Evolutionary conservation across 805 yeast species (phyloP).

Genomic region (Candida sithepensis): DNA sequence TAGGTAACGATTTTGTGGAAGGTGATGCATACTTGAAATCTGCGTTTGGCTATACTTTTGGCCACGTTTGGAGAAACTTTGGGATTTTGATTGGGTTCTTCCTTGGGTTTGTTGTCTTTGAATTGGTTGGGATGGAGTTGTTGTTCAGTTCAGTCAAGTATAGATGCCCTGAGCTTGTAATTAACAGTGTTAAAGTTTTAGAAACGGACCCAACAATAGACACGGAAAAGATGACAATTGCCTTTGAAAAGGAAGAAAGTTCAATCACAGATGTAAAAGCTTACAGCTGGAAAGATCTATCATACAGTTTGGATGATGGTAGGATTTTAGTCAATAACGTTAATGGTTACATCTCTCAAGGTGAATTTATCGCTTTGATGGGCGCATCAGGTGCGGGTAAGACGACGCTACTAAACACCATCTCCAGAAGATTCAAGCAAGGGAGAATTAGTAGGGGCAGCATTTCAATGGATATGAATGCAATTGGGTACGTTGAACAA

Average conservation of each 20-base stretch:
- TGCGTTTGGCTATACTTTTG: slow-evolving; percentile 45
- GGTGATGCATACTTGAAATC: slow-evolving; percentile 54
- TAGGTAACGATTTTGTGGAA: slow-evolving; percentile 46
- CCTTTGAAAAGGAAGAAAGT: background rate
- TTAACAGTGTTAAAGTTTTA: background rate
- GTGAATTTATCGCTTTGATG: slow-evolving; percentile 42
- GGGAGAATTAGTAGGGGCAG: slow-evolving; percentile 43
- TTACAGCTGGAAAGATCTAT: slow-evolving; percentile 21
- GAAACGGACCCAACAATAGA: slow-evolving; percentile 1
- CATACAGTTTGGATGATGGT: slow-evolving; percentile 22
- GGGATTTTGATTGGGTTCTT: slow-evolving; percentile 29
- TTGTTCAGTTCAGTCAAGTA: background rate
- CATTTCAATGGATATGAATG: slow-evolving; percentile 33
- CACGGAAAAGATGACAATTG: background rate
- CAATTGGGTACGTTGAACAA: slow-evolving; percentile 51
- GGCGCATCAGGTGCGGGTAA: slow-evolving; percentile 51
- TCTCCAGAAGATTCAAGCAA: slow-evolving; percentile 41
- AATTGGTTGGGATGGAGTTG: slow-evolving; percentile 23
- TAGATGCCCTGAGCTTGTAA: background rate
- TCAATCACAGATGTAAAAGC: background rate
- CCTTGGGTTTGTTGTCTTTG: slow-evolving; percentile 18
- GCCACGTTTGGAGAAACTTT: slow-evolving; percentile 35
- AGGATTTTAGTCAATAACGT: slow-evolving; percentile 24
- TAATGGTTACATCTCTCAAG: slow-evolving; percentile 33
- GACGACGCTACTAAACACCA: slow-evolving; percentile 44